These are phyloP conservation scores for Spongiforma sp. DNA, from an alignment of 1,284 basidiomycete species.

Conservation along the genomic window DNA sequence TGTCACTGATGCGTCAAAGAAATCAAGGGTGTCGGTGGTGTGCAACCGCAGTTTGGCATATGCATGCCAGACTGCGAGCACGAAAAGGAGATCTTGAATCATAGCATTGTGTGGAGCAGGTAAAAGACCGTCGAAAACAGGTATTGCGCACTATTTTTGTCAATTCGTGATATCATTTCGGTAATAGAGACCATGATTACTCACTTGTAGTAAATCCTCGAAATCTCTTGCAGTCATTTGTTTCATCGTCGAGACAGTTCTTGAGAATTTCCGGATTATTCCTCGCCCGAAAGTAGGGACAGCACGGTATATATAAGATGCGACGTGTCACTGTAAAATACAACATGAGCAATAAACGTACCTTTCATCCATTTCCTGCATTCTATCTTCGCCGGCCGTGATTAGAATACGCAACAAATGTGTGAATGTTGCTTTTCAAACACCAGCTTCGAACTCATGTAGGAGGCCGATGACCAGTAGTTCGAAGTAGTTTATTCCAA, in stretches of 20 bases:
- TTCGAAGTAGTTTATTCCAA: neutral
- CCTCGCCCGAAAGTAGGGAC: neutral
- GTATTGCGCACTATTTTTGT: conserved; percentile 40
- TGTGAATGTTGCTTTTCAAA: conserved; percentile 1
- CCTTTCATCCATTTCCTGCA: neutral
- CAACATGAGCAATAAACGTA: neutral
- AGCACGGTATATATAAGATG: neutral
- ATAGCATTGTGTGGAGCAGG: conserved; percentile 27
- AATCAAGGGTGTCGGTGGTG: conserved; percentile 10
- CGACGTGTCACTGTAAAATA: neutral
- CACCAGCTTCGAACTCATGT: neutral
- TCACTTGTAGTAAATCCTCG: conserved; percentile 37
- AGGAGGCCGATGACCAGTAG: neutral
- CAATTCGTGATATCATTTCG: neutral
- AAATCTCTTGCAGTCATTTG: conserved; percentile 13
- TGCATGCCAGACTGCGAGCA: conserved; percentile 38
- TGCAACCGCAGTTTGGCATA: conserved; percentile 42
- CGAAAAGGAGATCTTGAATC: conserved; percentile 18
- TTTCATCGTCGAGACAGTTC: neutral
- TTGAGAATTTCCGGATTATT: neutral
- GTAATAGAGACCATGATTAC: no score
- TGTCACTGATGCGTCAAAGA: neutral
- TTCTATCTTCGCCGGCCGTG: neutral
- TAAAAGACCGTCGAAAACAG: conserved; percentile 41
- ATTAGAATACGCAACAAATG: conserved; percentile 1